phyloP scores from a whole-genome alignment of 1,284 basidiomycete species.

The Ustilago loliicola region DNA sequence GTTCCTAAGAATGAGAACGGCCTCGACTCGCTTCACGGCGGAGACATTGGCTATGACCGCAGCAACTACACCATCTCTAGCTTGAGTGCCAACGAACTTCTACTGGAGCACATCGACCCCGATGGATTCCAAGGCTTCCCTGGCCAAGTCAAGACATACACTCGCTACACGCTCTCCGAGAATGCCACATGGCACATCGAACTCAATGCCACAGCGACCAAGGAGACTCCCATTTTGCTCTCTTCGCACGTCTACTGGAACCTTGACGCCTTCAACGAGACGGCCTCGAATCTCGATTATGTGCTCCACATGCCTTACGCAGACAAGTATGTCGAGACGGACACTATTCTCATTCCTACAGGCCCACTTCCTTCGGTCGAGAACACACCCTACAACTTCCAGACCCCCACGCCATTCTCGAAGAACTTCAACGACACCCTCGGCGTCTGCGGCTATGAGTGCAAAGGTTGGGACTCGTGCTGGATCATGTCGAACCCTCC shows the following conservation, averaged over 20 bases:
- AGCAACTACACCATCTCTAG: conserved; percentile 49
- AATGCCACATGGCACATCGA: conserved; percentile 52
- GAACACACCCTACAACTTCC: conserved; percentile 59
- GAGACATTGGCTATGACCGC: conserved; percentile 62
- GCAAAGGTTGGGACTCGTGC: conserved; percentile 65
- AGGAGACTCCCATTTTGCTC: conserved; percentile 64
- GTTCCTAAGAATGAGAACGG: conserved; percentile 54
- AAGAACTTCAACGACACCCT: conserved; percentile 55
- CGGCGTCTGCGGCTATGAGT: conserved; percentile 58
- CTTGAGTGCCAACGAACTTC: conserved; percentile 43
- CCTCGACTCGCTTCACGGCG: conserved; percentile 64
- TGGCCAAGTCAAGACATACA: conserved; percentile 43
- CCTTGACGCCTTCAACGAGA: conserved; percentile 57
- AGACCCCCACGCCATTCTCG: conserved; percentile 42
- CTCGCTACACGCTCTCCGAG: conserved; percentile 46
- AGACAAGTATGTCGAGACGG: conserved; percentile 57
- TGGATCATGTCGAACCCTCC: conserved; percentile 59
- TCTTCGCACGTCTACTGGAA: conserved; percentile 69
- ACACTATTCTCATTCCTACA: conserved; percentile 62
- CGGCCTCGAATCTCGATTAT: conserved; percentile 52
- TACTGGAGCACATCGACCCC: conserved; percentile 56
- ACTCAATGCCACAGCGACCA: conserved; percentile 52
- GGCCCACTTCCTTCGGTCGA: conserved; percentile 48
- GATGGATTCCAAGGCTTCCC: conserved; percentile 68
- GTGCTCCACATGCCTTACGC: conserved; percentile 60